Conservation (phyloP, 768 basidiomycete genomes). For the Mycena latifolia region DNA sequence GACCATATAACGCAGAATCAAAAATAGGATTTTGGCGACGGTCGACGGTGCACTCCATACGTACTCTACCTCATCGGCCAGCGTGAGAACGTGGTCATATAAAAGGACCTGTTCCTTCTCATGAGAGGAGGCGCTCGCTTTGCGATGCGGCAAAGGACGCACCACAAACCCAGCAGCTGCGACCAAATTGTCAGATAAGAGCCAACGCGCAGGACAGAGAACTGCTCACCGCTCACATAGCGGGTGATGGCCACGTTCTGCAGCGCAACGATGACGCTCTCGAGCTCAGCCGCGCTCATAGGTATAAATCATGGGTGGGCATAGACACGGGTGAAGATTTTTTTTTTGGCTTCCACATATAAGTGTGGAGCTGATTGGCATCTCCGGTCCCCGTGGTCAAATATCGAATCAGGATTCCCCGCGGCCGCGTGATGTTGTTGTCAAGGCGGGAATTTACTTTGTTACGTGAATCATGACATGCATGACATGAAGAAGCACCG, state of each 20-base stretch:
- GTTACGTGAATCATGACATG: too few species aligned
- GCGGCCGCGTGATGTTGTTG: too few species aligned
- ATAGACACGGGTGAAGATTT: too few species aligned
- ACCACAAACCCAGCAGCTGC: slow-evolving; percentile 21
- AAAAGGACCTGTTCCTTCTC: slow-evolving; percentile 39
- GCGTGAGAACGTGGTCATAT: slow-evolving; percentile 50
- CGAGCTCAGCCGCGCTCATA: slow-evolving; percentile 3
- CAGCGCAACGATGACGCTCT: not conserved
- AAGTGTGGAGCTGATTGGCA: too few species aligned
- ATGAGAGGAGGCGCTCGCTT: not conserved
- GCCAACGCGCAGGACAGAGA: not conserved
- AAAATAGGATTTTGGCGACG: slow-evolving; percentile 42
- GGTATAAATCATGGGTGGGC: slow-evolving; percentile 8
- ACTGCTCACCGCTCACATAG: slow-evolving; percentile 6
- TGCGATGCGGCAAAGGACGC: not conserved
- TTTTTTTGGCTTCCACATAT: too few species aligned
- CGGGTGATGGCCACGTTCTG: slow-evolving; percentile 10
- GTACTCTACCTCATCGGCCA: slow-evolving; percentile 47
- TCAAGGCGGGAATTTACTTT: too few species aligned
- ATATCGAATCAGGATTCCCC: too few species aligned
- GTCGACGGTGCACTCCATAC: slow-evolving; percentile 46
- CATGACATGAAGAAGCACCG: too few species aligned
- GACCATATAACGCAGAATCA: slow-evolving; percentile 42
- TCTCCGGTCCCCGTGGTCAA: too few species aligned
- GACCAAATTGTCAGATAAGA: too few species aligned